A percentile compares a stretch with the other conserved stretches of the same genome.
Conservation (phyloP, 2,329 filamentous ascomycete genomes). For the Pseudocercospora pini-densiflorae region DNA sequence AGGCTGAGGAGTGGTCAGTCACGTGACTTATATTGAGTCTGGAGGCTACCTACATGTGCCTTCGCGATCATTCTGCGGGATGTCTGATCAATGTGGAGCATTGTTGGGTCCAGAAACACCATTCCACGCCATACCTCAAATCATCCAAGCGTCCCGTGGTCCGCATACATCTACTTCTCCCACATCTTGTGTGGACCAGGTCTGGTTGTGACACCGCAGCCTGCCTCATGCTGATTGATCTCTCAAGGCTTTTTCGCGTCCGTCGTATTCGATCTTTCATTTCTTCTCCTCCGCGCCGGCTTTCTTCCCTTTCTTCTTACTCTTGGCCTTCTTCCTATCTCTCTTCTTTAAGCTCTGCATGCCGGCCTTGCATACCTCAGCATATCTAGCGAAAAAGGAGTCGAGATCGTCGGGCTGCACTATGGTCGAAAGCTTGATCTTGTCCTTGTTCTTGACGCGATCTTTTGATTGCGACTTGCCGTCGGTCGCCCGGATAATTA, state of each 20-base stretch:
- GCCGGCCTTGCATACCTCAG: constrained; percentile 85
- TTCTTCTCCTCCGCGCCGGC: constrained; percentile 29
- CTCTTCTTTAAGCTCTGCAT: constrained; percentile 92
- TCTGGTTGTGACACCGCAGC: not conserved
- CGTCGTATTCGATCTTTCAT: constrained; percentile 1
- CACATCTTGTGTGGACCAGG: not conserved
- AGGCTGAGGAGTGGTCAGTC: not conserved
- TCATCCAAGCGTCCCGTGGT: not conserved
- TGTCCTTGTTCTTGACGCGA: constrained; percentile 60
- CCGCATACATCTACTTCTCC: not conserved
- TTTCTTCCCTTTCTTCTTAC: constrained; percentile 74
- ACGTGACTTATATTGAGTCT: not conserved
- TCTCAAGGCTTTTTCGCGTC: not conserved
- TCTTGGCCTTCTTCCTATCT: constrained; percentile 84
- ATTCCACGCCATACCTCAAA: not conserved
- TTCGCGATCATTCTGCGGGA: not conserved
- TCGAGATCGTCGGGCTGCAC: constrained; percentile 78
- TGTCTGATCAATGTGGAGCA: not conserved
- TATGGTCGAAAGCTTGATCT: constrained; percentile 79
- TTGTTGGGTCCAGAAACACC: not conserved
- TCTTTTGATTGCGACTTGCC: constrained; percentile 60
- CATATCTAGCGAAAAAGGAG: constrained; percentile 81
- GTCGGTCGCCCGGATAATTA: constrained; percentile 84
- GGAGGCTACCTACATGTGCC: not conserved
- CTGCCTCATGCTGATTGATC: not conserved